Base-by-base conservation (phyloP, 2,329 filamentous ascomycete species). In the Alternaria tenuissima region DNA sequence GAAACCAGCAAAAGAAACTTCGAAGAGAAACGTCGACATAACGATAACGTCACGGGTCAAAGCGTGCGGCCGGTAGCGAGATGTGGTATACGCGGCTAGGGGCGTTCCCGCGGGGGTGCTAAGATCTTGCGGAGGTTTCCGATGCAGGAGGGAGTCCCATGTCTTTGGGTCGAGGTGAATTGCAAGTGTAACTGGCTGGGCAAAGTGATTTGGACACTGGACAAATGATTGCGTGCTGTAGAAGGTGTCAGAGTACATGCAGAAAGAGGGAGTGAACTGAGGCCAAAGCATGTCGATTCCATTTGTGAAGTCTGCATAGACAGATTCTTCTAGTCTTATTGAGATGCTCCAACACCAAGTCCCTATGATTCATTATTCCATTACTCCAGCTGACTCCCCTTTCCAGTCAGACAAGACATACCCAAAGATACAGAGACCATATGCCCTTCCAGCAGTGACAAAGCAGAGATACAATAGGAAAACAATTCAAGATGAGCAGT, bases 371-470 rank as follows among this genome's bases (percentile, higher is more conserved):
- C 51, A 43, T 53, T 53, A 43, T 53, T 34, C 39, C 38, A 43
- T 43, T 44, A 53, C 39, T 53, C 51, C 39, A 43, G 18, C 28
- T 53, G 36, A 42, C 51, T 53, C 18, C 46, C 46, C 5, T 24
- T 49, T 38, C 46, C 46, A 49, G 41, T 34, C 32, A 53, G 51
- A 22, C 51, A 43, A 44, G 51, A 49, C 46, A 36, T 44, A 34
- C 42, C 26, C 51, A 34, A 53, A 43, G 26, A 41, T 20, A 39
- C 49, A 53, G 20, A 32, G 9, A 26, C 51, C 28, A 16, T 20
- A 20, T 53, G 51, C 30, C 51, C 28, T 34, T 42, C 30, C 38
- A 53, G 51, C 41, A 24, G 30, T 39, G 41, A 39, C 16, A 20
- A 42, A 20, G 43, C 22, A 55, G 22, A 47, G 12, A 47, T 28